Percentiles rank a stretch among this genome's conserved stretches.
Evolutionary conservation across 2,329 filamentous ascomycete species (phyloP).

Genomic region (Clarireedia hainanense): DNA sequence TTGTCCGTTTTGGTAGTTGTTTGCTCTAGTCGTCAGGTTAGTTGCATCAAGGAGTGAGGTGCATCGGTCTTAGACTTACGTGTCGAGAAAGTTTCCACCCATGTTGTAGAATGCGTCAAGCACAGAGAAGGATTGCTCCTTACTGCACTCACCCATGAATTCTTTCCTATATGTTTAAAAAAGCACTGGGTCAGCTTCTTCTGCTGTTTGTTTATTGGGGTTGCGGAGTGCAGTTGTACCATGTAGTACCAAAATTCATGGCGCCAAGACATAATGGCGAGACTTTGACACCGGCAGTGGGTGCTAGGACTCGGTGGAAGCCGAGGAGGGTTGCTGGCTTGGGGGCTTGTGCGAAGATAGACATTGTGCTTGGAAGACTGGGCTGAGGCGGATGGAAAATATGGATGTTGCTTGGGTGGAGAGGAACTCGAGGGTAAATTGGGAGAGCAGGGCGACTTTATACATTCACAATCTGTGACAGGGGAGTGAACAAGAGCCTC

Average conservation of each 20-base stretch:
- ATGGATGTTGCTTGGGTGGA: too few species aligned
- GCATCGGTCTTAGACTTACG: constrained; percentile 19
- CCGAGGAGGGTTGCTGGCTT: not conserved
- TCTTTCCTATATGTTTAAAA: not conserved
- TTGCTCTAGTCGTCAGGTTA: constrained; percentile 30
- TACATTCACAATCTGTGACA: too few species aligned
- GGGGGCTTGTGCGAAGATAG: not conserved
- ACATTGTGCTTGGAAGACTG: too few species aligned
- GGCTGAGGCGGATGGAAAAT: too few species aligned
- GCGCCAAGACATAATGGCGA: constrained; percentile 57
- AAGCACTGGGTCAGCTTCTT: too few species aligned
- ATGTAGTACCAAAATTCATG: constrained; percentile 53
- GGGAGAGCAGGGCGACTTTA: too few species aligned
- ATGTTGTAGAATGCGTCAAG: constrained; percentile 49
- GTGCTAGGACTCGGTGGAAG: constrained; percentile 38
- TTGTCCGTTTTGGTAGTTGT: constrained; percentile 55
- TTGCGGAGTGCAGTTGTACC: too few species aligned
- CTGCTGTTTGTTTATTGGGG: too few species aligned
- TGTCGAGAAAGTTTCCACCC: constrained; percentile 65
- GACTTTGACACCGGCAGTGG: constrained; percentile 57
- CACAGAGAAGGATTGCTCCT: constrained; percentile 45
- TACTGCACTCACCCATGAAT: constrained; percentile 38
- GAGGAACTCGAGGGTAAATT: too few species aligned
- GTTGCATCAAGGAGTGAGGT: too few species aligned
- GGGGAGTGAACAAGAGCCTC: too few species aligned